Evolutionary conservation across 2,329 filamentous ascomycete species (phyloP).

Genomic region (Falciphora oryzae): DNA sequence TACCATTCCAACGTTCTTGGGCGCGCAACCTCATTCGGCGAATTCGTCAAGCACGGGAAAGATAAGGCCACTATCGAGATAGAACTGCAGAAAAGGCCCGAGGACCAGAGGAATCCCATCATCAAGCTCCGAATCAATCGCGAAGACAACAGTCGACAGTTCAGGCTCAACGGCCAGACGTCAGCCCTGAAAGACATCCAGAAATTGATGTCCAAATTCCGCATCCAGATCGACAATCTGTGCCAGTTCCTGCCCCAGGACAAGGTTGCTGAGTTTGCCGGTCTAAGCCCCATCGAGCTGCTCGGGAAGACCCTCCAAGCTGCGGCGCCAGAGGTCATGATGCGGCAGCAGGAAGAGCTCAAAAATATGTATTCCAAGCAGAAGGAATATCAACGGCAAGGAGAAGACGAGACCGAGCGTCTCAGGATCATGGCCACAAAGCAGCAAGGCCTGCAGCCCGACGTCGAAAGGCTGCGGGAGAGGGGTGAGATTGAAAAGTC

Average conservation of each 20-base stretch:
- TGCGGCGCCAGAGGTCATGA: constrained; percentile 76
- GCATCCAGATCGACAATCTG: constrained; percentile 94
- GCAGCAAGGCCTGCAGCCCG: constrained; percentile 68
- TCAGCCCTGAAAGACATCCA: constrained; percentile 59
- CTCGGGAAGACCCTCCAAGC: constrained; percentile 83
- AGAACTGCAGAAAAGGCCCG: constrained; percentile 65
- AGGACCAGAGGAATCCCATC: constrained; percentile 60
- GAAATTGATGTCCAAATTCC: constrained; percentile 61
- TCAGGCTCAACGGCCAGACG: constrained; percentile 65
- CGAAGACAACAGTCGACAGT: constrained; percentile 78
- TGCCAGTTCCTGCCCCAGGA: constrained; percentile 97
- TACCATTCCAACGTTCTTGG: constrained; percentile 78
- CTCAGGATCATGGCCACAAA: constrained; percentile 64
- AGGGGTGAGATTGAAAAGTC: constrained; percentile 61
- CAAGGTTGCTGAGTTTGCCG: constrained; percentile 89
- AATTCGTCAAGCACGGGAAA: constrained; percentile 89
- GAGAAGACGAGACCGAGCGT: constrained; percentile 53
- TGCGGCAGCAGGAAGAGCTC: constrained; percentile 69
- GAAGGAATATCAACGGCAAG: constrained; percentile 54
- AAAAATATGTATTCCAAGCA: constrained; percentile 65
- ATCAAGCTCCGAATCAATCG: constrained; percentile 71
- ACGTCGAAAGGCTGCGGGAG: constrained; percentile 78
- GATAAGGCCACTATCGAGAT: constrained; percentile 79
- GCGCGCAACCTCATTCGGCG: constrained; percentile 74
- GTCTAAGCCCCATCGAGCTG: constrained; percentile 72